These are phyloP conservation scores for Penicillium macrosclerotiorum DNA, from an alignment of 495 filamentous ascomycete species.

Conservation along the genomic window DNA sequence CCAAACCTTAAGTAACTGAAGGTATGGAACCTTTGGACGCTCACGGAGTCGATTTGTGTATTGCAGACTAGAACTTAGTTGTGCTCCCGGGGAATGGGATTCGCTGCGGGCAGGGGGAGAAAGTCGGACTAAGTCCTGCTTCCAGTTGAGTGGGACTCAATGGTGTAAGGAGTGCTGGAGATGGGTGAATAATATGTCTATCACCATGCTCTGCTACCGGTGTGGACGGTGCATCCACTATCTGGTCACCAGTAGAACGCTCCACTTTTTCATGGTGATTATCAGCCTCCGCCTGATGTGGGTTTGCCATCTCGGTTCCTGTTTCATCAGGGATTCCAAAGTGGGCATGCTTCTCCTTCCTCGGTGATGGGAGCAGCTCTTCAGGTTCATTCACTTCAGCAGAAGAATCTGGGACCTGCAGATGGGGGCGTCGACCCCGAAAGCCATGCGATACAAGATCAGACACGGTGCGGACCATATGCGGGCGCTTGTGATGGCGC, in stretches of 20 bases:
- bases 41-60: constrained; percentile 63
- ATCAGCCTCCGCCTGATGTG: background rate
- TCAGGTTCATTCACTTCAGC: constrained; percentile 7
- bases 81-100: constrained; percentile 25
- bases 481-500: constrained; percentile 33
- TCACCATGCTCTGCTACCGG: constrained; percentile 16
- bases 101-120: constrained; percentile 35
- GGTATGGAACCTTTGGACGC: constrained; percentile 63
- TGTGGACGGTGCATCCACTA: background rate
- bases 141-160: constrained; percentile 22
- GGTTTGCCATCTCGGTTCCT: constrained; percentile 16
- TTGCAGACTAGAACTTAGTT: constrained; percentile 24
- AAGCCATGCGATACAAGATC: constrained; percentile 37
- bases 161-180: constrained; percentile 2
- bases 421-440: constrained; percentile 32
- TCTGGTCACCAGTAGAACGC: background rate
- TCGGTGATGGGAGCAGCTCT: constrained; percentile 6
- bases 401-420: constrained; percentile 14
- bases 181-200: constrained; percentile 6
- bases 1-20: constrained; percentile 67
- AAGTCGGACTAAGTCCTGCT: constrained; percentile 10
- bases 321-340: constrained; percentile 55
- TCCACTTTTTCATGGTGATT: background rate
- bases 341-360: constrained; percentile 37
- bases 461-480: constrained; percentile 38